Evolutionary conservation across 805 yeast species (phyloP).

Genomic region (Suhomyces prunicola): DNA sequence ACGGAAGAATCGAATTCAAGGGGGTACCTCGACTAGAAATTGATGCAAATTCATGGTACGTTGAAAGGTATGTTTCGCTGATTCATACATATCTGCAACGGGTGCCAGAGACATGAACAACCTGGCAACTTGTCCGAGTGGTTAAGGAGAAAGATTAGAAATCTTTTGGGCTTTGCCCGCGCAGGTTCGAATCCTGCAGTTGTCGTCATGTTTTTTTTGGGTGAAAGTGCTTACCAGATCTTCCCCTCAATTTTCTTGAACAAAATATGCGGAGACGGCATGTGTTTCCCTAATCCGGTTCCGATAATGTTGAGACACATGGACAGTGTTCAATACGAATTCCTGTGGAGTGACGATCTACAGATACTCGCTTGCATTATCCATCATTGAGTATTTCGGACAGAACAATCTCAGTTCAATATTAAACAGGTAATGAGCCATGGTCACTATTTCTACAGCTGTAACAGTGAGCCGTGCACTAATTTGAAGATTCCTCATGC

Average conservation of each 20-base stretch:
- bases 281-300: not conserved
- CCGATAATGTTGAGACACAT: not conserved
- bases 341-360: not conserved
- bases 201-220: conserved; percentile 30
- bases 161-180: conserved; percentile 51
- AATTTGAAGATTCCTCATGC: not conserved
- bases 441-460: not conserved
- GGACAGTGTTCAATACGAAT: not conserved
- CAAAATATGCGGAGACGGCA: not conserved
- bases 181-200: conserved; percentile 51
- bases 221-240: not conserved
- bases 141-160: conserved; percentile 49
- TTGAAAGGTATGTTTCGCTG: too few species aligned
- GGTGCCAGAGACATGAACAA: not conserved
- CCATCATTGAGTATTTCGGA: not conserved
- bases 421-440: too few species aligned
- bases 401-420: not conserved
- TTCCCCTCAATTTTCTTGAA: not conserved
- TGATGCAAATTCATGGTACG: too few species aligned
- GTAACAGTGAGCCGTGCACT: not conserved
- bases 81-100: too few species aligned
- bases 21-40: too few species aligned
- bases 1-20: too few species aligned
- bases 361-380: not conserved
- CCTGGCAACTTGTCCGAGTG: conserved; percentile 46